Conservation (phyloP, 1,284 basidiomycete genomes). For the Mycosarcoma mackinlayi region DNA sequence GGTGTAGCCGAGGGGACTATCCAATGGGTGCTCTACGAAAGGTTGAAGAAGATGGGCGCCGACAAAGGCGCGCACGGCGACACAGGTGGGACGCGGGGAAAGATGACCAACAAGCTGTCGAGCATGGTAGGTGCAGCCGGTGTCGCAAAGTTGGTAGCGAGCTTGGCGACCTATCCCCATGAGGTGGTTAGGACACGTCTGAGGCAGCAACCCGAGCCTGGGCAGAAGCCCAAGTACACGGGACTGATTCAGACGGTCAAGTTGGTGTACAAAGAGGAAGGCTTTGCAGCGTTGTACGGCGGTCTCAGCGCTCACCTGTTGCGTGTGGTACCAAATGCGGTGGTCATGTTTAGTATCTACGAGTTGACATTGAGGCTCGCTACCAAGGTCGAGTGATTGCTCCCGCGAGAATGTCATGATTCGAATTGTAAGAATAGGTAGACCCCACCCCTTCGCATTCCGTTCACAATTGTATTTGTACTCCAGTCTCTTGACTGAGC, state of each 20-base stretch:
- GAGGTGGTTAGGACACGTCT: constrained; percentile 84
- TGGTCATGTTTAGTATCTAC: constrained; percentile 85
- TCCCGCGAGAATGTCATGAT: too few relatives aligned
- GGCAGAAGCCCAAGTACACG: constrained; percentile 77
- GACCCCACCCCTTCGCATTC: neutral
- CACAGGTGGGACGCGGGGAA: neutral
- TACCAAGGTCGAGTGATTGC: constrained; percentile 20
- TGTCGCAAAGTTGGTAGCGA: constrained; percentile 82
- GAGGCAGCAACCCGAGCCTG: constrained; percentile 78
- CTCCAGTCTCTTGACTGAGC: too few relatives aligned
- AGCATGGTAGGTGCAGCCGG: constrained; percentile 91
- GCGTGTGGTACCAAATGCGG: constrained; percentile 95
- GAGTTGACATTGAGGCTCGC: constrained; percentile 65
- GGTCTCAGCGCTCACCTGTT: constrained; percentile 94
- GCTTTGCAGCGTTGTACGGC: constrained; percentile 84
- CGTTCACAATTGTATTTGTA: too few relatives aligned
- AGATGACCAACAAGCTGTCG: constrained; percentile 54
- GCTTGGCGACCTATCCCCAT: constrained; percentile 65
- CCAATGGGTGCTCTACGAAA: constrained; percentile 97
- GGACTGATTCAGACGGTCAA: constrained; percentile 86
- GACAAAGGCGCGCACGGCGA: neutral
- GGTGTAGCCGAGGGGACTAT: constrained; percentile 97
- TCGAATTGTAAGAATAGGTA: constrained; percentile 1
- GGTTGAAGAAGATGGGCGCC: constrained; percentile 73
- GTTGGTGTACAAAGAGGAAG: constrained; percentile 89